Percentiles rank a stretch among this genome's conserved stretches.
These are phyloP conservation scores for Taphrina deformans DNA, from an alignment of 1,139 yeast genomes.

Conservation along the genomic window DNA sequence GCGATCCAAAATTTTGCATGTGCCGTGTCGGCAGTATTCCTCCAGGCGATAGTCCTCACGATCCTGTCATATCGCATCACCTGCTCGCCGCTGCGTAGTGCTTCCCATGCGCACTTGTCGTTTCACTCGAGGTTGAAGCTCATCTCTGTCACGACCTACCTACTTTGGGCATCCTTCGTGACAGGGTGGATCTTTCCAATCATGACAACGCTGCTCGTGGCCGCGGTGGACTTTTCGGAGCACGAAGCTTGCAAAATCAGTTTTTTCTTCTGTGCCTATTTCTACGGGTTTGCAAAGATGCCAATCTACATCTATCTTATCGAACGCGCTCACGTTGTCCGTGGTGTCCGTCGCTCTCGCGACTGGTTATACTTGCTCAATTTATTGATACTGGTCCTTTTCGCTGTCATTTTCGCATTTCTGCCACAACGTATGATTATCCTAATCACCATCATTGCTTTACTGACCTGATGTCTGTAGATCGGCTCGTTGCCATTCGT, in stretches of 20 bases:
- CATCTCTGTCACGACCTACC: background rate
- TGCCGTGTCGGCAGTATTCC: background rate
- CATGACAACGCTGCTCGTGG: background rate
- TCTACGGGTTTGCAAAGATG: background rate
- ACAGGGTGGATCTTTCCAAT: background rate
- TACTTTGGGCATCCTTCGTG: background rate
- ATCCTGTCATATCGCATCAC: background rate
- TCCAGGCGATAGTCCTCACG: background rate
- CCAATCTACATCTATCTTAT: background rate
- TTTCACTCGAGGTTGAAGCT: background rate
- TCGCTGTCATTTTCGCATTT: background rate
- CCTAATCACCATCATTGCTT: background rate
- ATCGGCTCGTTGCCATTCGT: background rate
- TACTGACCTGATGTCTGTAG: background rate
- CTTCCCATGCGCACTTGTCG: background rate
- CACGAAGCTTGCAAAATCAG: background rate
- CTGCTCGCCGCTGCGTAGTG: background rate
- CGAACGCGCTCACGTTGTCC: constrained; percentile 4
- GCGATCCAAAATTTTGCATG: background rate
- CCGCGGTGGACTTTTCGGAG: background rate
- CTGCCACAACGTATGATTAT: background rate
- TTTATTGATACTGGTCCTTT: background rate
- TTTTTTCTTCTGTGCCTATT: background rate
- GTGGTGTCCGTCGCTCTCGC: background rate
- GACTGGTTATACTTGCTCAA: background rate